These are phyloP conservation scores for Colletotrichum echinochloae DNA, from an alignment of 2,329 filamentous ascomycete species.

Conservation along the genomic window DNA sequence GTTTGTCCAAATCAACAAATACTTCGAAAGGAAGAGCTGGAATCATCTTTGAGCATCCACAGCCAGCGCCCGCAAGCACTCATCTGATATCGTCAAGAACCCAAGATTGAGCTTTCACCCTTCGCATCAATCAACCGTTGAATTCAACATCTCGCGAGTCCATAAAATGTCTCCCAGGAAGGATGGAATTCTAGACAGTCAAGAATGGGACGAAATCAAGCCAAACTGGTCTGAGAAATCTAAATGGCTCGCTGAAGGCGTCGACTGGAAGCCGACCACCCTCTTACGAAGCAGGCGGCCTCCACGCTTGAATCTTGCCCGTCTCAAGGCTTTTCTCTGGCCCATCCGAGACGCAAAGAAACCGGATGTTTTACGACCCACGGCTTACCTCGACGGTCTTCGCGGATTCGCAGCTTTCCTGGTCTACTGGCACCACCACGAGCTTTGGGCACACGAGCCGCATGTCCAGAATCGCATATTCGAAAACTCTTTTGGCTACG, in stretches of 20 bases:
- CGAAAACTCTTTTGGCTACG: conserved; percentile 58
- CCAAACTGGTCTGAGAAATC: conserved; percentile 43
- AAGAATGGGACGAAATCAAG: conserved; percentile 51
- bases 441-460: conserved; percentile 54
- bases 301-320: conserved; percentile 23
- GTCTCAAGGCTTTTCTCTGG: conserved; percentile 33
- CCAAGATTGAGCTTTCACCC: not conserved
- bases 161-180: conserved; percentile 48
- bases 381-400: conserved; percentile 62
- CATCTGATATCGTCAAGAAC: not conserved
- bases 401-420: conserved; percentile 61
- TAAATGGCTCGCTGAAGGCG: conserved; percentile 41
- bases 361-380: conserved; percentile 49
- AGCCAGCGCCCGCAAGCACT: conserved; percentile 12
- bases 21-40: conserved; percentile 2
- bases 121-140: not conserved
- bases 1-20: conserved; percentile 15
- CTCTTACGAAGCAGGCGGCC: conserved; percentile 30
- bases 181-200: conserved; percentile 50
- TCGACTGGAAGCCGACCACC: conserved; percentile 47
- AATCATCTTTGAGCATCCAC: conserved; percentile 3
- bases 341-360: conserved; percentile 37
- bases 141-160: not conserved
- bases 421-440: conserved; percentile 61
- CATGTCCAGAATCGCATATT: conserved; percentile 52